Percentiles rank a stretch among this genome's conserved stretches.
Evolutionary conservation across 306 rosid species (phyloP).

Genomic region (Corylus americana): DNA sequence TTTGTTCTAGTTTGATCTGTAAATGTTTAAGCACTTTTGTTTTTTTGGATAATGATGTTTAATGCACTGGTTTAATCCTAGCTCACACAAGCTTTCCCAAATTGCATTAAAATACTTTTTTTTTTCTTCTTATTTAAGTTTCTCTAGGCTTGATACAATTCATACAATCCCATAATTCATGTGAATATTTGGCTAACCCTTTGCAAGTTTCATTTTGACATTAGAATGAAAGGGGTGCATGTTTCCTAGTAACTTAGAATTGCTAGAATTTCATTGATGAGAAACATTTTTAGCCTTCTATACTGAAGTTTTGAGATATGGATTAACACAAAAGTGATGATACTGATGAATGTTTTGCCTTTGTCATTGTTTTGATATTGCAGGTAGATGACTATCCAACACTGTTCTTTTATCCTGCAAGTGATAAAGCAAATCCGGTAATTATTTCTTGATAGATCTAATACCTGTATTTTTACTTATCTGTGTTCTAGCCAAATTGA

Average conservation of each 20-base stretch:
- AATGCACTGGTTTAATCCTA: neutral
- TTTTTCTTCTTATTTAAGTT: too few relatives aligned
- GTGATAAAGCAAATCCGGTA: slow-evolving; percentile 80
- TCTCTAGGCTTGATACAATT: neutral
- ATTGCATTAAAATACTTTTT: too few relatives aligned
- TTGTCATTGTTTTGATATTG: slow-evolving; percentile 14
- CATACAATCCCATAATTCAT: neutral
- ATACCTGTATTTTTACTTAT: neutral
- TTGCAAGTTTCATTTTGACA: neutral
- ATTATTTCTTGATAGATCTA: slow-evolving; percentile 12
- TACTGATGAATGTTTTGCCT: slow-evolving; percentile 23
- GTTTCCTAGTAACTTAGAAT: slow-evolving; percentile 14
- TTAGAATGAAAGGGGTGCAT: slow-evolving; percentile 3
- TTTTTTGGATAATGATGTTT: neutral
- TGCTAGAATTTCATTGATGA: slow-evolving; percentile 8
- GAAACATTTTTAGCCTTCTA: slow-evolving; percentile 5
- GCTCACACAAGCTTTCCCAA: neutral
- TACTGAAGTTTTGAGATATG: neutral
- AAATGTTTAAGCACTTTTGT: neutral
- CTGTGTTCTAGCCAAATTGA: neutral
- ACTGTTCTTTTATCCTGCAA: slow-evolving; percentile 59
- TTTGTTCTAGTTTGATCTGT: neutral
- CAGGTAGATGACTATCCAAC: slow-evolving; percentile 86
- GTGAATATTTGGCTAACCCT: neutral
- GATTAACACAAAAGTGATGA: neutral